Conservation (phyloP, 2,329 filamentous ascomycete species). For the Paraphaeosphaeria minitans region DNA sequence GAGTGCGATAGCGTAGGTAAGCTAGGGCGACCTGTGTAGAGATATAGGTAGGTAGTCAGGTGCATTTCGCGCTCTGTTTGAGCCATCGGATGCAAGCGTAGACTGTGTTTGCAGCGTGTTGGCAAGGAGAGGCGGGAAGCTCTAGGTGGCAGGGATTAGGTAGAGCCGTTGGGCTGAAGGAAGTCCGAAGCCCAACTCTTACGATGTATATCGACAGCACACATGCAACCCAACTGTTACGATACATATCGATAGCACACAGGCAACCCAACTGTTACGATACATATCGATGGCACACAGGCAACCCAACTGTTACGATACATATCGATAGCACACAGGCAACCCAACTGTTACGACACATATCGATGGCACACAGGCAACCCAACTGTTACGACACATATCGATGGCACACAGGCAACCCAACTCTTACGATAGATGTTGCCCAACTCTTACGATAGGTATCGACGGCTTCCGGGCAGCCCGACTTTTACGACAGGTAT, state of each 20-base stretch:
- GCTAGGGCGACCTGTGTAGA: not conserved
- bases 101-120: not conserved
- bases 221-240: not conserved
- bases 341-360: not conserved
- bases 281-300: not conserved
- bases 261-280: not conserved
- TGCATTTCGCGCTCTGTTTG: not conserved
- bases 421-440: conserved; percentile 2
- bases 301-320: not conserved
- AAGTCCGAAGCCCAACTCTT: conserved; percentile 2
- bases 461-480: not conserved
- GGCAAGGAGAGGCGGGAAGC: not conserved
- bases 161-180: conserved; percentile 4
- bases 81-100: not conserved
- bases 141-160: conserved; percentile 8
- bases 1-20: not conserved
- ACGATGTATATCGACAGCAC: not conserved
- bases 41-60: not conserved
- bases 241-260: not conserved
- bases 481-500: conserved; percentile 1
- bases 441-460: conserved; percentile 1
- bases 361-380: not conserved
- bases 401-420: not conserved
- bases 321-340: not conserved
- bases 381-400: not conserved